These are phyloP conservation scores for Thalassiosira livingstoniorum DNA, from an alignment of 352 stramenopile genomes.

Conservation along the genomic window DNA sequence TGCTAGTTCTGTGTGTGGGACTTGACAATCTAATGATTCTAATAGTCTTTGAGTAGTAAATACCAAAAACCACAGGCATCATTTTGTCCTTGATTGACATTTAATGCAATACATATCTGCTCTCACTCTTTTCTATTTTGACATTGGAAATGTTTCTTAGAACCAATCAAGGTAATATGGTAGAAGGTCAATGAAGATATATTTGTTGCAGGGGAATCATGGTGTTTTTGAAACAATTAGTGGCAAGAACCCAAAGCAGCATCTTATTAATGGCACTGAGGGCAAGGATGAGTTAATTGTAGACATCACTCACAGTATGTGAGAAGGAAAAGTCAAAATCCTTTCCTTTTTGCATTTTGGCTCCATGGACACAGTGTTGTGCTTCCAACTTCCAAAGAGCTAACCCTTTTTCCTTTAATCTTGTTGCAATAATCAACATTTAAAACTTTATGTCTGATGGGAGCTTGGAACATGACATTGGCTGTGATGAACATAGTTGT, in stretches of 20 bases:
- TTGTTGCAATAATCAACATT: conserved; percentile 23
- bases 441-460: too few species aligned
- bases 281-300: neutral
- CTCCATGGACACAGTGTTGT: conserved; percentile 24
- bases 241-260: neutral
- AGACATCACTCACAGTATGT: neutral
- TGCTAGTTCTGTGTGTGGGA: neutral
- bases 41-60: neutral
- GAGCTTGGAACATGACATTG: too few species aligned
- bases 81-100: conserved; percentile 17
- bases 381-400: conserved; percentile 21
- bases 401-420: conserved; percentile 15
- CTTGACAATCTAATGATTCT: conserved; percentile 1
- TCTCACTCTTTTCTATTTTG: conserved; percentile 1
- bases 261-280: neutral
- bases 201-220: conserved; percentile 6
- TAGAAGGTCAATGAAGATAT: neutral
- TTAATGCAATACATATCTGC: conserved; percentile 15
- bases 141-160: conserved; percentile 7
- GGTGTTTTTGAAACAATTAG: conserved; percentile 26
- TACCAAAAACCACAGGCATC: conserved; percentile 17
- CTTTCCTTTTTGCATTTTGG: conserved; percentile 18
- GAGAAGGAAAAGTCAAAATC: conserved; percentile 35
- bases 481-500: too few species aligned
- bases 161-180: conserved; percentile 17